These are phyloP conservation scores for Parascedosporium putredinis DNA, from an alignment of 2,329 filamentous ascomycete genomes.

Conservation along the genomic window DNA sequence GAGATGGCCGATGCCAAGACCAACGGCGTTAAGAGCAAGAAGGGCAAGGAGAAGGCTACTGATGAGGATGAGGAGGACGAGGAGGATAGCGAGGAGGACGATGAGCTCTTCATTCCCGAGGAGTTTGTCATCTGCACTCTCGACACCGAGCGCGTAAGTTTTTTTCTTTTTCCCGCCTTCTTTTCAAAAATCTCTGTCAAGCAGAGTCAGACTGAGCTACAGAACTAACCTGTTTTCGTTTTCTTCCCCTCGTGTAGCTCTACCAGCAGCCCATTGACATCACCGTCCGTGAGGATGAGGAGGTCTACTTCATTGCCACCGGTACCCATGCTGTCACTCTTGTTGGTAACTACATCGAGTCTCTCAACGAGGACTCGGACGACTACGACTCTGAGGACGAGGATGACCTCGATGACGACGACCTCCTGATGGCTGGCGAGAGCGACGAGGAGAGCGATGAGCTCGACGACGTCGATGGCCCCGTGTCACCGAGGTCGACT, in stretches of 20 bases:
- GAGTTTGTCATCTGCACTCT: slow-evolving; percentile 94
- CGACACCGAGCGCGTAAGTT: slow-evolving; percentile 75
- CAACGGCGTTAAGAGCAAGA: slow-evolving; percentile 50
- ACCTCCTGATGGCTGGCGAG: slow-evolving; percentile 59
- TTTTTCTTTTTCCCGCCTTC: slow-evolving; percentile 6
- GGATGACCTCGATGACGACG: slow-evolving; percentile 60
- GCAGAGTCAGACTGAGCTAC: too few relatives aligned
- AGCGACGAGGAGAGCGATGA: slow-evolving; percentile 67
- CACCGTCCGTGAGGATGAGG: slow-evolving; percentile 78
- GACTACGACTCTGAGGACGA: slow-evolving; percentile 54
- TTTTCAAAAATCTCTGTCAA: slow-evolving; percentile 4
- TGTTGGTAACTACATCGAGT: slow-evolving; percentile 90
- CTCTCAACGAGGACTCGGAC: slow-evolving; percentile 52
- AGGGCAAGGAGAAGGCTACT: slow-evolving; percentile 60
- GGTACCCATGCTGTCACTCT: slow-evolving; percentile 87
- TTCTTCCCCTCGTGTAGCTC: slow-evolving; percentile 48
- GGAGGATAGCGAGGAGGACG: slow-evolving; percentile 44
- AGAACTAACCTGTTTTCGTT: slow-evolving; percentile 15
- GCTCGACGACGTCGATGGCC: slow-evolving; percentile 70
- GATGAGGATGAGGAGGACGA: slow-evolving; percentile 49
- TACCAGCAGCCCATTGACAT: slow-evolving; percentile 95
- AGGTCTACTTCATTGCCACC: slow-evolving; percentile 81
- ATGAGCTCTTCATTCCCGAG: slow-evolving; percentile 64
- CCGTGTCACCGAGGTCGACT: slow-evolving; percentile 73
- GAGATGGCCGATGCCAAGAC: slow-evolving; percentile 60